Evolutionary conservation across 352 stramenopile species (phyloP), one percentile per base, ranked within the genome.

Genomic region (Sclerospora graminicola): DNA sequence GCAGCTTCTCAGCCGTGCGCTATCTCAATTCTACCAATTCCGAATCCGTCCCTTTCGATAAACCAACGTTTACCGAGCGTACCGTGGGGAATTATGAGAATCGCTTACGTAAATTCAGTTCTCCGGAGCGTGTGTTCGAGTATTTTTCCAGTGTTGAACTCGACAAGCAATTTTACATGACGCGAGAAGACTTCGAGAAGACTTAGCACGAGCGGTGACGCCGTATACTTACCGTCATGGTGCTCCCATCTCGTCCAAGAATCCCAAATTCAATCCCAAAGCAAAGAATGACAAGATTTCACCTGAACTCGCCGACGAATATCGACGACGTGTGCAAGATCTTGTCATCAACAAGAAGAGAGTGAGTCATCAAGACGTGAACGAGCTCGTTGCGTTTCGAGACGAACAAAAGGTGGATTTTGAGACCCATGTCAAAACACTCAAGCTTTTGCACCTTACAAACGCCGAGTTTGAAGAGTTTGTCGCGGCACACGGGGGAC

Each of bases 61-160:
- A 59, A 31, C 73, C 76, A 28, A 78, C 61, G 14, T 91, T 89
- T 50, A 69, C 64, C 19, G 77, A 94, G 65, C 74, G 76, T 16
- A 88, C 73, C 11, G 66, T 93, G 13, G 81, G 83, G 51, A 89
- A 69, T 36, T 94, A 94, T 57, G 83, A 94, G 66, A 94, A 94
- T 63, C 79, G 83, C 1, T 43, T 94, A 41, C 83, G 83, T 48
- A 78, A 74, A 51, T 89, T 89, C 60, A 86, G 69, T 46, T 69
- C 71, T 8, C 83, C 83, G 16, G 81, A 93, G 65, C 82, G 82
- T 45, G 78, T 94, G 8, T 94, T 94, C 45, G 78, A 90, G 69
- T 94, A 94, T 57, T 94, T 94, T 46, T 88, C 83, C 13, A 87
- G 72, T 41, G 76, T 94, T 2, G 64, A 88, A 56, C 63, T 92